phyloP scores from a whole-genome alignment of 2,329 filamentous ascomycete species.

The Sarocladium brachiariae region DNA sequence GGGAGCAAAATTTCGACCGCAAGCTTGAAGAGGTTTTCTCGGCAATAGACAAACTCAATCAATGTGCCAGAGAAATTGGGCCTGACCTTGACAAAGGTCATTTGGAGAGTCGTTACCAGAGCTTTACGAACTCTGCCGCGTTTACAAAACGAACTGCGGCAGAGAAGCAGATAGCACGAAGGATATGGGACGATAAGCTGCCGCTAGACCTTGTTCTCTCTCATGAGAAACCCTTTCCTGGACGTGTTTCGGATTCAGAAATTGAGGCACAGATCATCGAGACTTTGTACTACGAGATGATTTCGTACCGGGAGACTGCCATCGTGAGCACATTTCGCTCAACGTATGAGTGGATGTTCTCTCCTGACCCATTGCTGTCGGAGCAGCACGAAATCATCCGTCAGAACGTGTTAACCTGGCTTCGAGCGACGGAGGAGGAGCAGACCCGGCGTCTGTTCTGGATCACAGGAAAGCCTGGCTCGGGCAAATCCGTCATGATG shows the following conservation, averaged over 20 bases:
- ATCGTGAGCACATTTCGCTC: conserved; percentile 10
- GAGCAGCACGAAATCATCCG: neutral
- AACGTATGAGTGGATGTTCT: conserved; percentile 12
- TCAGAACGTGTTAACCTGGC: conserved; percentile 15
- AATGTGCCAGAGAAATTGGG: neutral
- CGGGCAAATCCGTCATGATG: conserved; percentile 42
- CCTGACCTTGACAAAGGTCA: neutral
- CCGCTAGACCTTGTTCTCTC: no score
- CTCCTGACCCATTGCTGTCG: neutral
- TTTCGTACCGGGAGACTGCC: conserved; percentile 6
- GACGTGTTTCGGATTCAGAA: neutral
- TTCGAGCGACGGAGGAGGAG: neutral
- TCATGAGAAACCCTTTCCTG: no score
- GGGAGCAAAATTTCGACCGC: neutral
- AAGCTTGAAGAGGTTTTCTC: neutral
- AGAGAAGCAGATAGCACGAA: neutral
- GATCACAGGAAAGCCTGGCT: conserved; percentile 38
- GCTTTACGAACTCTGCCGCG: neutral
- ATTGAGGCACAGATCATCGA: neutral
- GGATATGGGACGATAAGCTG: neutral
- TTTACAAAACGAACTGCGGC: neutral
- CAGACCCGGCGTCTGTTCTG: conserved; percentile 19
- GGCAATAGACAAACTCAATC: neutral
- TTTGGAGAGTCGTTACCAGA: no score
- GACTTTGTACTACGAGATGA: neutral